A percentile compares a stretch with the other conserved stretches of the same genome.
phyloP scores from a whole-genome alignment of 2,329 filamentous ascomycete species.

The Alternaria burnsii region DNA sequence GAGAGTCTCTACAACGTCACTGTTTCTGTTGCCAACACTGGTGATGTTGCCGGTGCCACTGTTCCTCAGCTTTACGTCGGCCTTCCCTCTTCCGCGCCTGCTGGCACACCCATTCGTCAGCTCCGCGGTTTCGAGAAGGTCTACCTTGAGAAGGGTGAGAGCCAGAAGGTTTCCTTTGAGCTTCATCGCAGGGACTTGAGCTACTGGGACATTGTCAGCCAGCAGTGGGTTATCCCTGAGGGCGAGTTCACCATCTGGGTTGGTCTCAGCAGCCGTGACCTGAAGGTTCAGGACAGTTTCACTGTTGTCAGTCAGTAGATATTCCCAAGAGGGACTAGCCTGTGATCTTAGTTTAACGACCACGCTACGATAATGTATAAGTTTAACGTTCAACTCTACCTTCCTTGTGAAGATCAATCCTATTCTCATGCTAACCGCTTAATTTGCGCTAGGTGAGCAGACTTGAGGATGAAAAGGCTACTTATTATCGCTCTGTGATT shows the following conservation, averaged over 20 bases:
- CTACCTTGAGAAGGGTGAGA: conserved; percentile 63
- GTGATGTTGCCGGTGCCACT: conserved; percentile 60
- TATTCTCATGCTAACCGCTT: neutral
- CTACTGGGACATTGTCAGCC: conserved; percentile 79
- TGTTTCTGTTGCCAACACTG: conserved; percentile 75
- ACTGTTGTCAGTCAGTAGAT: conserved; percentile 26
- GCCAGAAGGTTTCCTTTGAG: conserved; percentile 70
- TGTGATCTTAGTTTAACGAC: neutral
- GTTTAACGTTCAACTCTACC: neutral
- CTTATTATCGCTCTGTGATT: too few species aligned
- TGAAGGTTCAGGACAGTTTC: conserved; percentile 30
- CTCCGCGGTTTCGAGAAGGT: conserved; percentile 62
- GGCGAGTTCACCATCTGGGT: conserved; percentile 47
- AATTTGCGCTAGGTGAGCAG: too few species aligned
- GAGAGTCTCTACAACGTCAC: conserved; percentile 73
- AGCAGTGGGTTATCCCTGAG: conserved; percentile 77
- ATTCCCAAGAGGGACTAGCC: neutral
- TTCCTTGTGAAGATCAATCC: neutral
- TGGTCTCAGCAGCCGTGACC: conserved; percentile 39
- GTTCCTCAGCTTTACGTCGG: conserved; percentile 67
- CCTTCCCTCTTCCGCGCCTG: conserved; percentile 65
- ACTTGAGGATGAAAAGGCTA: too few species aligned
- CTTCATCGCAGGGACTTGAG: conserved; percentile 82
- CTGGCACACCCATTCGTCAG: conserved; percentile 59
- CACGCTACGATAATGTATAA: conserved; percentile 4